A percentile compares a stretch with the other conserved stretches of the same genome.
phyloP scores from a whole-genome alignment of 371 early-diverging fungal species.

The Apophysomyces trapeziformis region DNA sequence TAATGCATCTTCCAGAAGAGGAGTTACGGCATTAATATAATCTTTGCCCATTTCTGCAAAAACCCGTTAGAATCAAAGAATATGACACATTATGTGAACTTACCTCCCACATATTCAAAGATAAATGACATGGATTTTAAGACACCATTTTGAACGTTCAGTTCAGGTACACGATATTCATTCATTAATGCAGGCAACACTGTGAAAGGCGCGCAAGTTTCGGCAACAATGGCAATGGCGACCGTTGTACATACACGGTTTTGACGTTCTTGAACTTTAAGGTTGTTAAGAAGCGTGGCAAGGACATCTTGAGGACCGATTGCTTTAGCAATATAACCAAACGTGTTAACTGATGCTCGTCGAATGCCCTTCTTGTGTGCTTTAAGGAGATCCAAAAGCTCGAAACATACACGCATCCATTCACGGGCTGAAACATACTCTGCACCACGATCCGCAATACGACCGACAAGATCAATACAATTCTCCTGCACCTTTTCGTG shows the following conservation, averaged over 20 bases:
- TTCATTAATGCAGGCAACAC: slow-evolving; percentile 98
- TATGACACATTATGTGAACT: neutral
- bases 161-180: slow-evolving; percentile 97
- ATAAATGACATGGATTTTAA: slow-evolving; percentile 93
- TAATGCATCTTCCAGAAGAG: slow-evolving; percentile 95
- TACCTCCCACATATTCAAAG: slow-evolving; percentile 94
- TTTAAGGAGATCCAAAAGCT: slow-evolving; percentile 93
- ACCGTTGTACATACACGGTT: slow-evolving; percentile 98
- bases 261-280: slow-evolving; percentile 98
- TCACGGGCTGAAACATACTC: slow-evolving; percentile 97
- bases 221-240: slow-evolving; percentile 94
- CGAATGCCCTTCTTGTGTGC: slow-evolving; percentile 96
- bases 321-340: slow-evolving; percentile 99
- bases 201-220: slow-evolving; percentile 95
- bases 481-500: slow-evolving; percentile 98
- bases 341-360: slow-evolving; percentile 94
- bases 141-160: slow-evolving; percentile 98
- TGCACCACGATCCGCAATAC: slow-evolving; percentile 98
- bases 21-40: slow-evolving; percentile 94
- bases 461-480: slow-evolving; percentile 92
- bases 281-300: slow-evolving; percentile 94
- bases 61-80: neutral
- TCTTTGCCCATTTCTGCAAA: slow-evolving; percentile 87
- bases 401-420: slow-evolving; percentile 99
- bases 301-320: slow-evolving; percentile 99